A percentile compares a stretch with the other conserved stretches of the same genome.
These are phyloP conservation scores for Phyllosticta paracitricarpa DNA, from an alignment of 2,329 filamentous ascomycete genomes.

Conservation along the genomic window DNA sequence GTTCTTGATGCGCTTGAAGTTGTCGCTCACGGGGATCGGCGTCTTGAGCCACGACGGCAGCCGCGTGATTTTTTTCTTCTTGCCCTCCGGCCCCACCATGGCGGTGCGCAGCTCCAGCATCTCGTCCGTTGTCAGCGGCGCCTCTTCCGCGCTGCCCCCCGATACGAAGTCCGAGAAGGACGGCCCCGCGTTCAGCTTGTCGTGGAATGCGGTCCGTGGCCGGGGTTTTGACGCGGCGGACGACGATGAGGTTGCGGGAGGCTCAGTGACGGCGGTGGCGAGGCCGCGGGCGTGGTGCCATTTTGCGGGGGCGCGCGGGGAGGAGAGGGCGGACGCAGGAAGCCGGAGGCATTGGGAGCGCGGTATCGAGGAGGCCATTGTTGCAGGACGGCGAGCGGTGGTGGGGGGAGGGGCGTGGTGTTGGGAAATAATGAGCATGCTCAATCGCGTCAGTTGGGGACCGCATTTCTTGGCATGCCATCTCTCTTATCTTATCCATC, in stretches of 20 bases:
- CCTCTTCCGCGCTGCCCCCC: slow-evolving; percentile 22
- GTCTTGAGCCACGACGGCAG: slow-evolving; percentile 95
- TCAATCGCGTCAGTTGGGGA: neutral
- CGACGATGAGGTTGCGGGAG: neutral
- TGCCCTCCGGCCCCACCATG: slow-evolving; percentile 50
- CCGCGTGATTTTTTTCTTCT: slow-evolving; percentile 58
- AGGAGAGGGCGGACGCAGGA: neutral
- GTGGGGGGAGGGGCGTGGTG: too few species aligned
- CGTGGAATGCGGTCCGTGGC: slow-evolving; percentile 46
- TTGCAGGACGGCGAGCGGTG: neutral
- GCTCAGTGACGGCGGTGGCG: slow-evolving; percentile 7
- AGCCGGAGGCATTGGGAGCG: neutral
- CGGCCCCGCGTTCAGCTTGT: slow-evolving; percentile 55
- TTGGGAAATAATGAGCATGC: neutral
- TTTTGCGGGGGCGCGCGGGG: neutral
- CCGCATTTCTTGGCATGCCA: neutral
- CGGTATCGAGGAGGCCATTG: neutral
- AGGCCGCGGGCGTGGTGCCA: neutral
- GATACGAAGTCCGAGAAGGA: slow-evolving; percentile 55
- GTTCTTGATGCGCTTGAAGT: slow-evolving; percentile 91
- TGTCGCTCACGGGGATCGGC: slow-evolving; percentile 73
- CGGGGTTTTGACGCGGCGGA: slow-evolving; percentile 24
- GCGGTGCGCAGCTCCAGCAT: slow-evolving; percentile 53
- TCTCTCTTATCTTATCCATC: neutral
- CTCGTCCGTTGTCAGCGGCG: slow-evolving; percentile 37